Percentiles rank a stretch among this genome's conserved stretches.
Conservation (phyloP, 2,329 filamentous ascomycete genomes). For the Botryotinia globosa region DNA sequence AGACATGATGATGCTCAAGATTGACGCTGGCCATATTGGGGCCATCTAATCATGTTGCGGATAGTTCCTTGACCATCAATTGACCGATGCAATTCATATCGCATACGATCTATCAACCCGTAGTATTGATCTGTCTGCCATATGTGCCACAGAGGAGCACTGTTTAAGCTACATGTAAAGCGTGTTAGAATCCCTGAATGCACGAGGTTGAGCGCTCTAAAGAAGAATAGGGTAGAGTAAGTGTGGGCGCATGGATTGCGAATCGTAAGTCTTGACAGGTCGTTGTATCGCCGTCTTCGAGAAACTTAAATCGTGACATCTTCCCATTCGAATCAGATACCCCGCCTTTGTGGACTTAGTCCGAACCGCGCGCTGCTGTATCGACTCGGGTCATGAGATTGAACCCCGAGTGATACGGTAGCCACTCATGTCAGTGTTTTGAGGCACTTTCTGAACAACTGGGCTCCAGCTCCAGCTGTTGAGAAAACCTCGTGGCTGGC, state of each 20-base stretch:
- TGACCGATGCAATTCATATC: not conserved
- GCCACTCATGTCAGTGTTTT: slow-evolving; percentile 32
- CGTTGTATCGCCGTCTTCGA: slow-evolving; percentile 15
- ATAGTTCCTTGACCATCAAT: not conserved
- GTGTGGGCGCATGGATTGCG: not conserved
- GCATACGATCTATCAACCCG: not conserved
- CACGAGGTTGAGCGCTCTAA: not conserved
- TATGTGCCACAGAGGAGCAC: not conserved
- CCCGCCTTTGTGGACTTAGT: not conserved
- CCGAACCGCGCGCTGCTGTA: slow-evolving; percentile 18
- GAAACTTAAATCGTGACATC: slow-evolving; percentile 11
- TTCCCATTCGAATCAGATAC: not conserved
- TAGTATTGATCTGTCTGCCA: not conserved
- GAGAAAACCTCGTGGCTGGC: slow-evolving; percentile 28
- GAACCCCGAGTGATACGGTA: slow-evolving; percentile 19
- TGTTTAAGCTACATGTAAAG: slow-evolving; percentile 1
- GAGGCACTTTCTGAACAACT: slow-evolving; percentile 32
- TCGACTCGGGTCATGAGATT: slow-evolving; percentile 2
- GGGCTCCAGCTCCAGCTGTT: too few relatives aligned
- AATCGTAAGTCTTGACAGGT: not conserved
- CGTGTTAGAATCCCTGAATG: not conserved
- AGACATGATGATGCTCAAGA: slow-evolving; percentile 1
- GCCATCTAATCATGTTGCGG: slow-evolving; percentile 2
- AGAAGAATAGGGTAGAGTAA: too few relatives aligned
- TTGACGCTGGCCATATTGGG: slow-evolving; percentile 15